phyloP scores from a whole-genome alignment of 2,329 filamentous ascomycete genomes.

The Dactylonectria macrodidyma region DNA sequence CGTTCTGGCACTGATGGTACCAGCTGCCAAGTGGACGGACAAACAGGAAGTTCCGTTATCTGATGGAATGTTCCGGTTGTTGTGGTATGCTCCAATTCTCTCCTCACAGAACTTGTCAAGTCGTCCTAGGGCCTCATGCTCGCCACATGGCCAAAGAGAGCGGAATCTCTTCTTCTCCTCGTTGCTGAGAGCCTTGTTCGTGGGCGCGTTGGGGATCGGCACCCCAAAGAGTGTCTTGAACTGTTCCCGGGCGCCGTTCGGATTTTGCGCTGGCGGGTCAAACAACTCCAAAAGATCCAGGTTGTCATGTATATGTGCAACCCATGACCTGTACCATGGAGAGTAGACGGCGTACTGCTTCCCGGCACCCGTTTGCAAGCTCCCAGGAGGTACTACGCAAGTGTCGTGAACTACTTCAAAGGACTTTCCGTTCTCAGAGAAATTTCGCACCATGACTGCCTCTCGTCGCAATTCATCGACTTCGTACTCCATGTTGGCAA shows the following conservation, averaged over 20 bases:
- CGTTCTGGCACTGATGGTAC: slow-evolving; percentile 78
- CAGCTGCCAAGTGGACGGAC: slow-evolving; percentile 79
- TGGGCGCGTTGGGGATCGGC: slow-evolving; percentile 73
- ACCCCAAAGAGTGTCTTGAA: slow-evolving; percentile 72
- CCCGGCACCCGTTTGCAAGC: slow-evolving; percentile 75
- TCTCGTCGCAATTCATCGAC: slow-evolving; percentile 91
- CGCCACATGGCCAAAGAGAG: slow-evolving; percentile 80
- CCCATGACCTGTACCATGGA: slow-evolving; percentile 86
- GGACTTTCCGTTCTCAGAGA: slow-evolving; percentile 74
- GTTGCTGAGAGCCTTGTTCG: slow-evolving; percentile 71
- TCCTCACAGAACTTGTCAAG: slow-evolving; percentile 78
- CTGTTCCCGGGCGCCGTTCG: slow-evolving; percentile 53
- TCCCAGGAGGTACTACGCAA: slow-evolving; percentile 84
- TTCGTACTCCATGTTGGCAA: slow-evolving; percentile 91
- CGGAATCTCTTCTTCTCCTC: slow-evolving; percentile 72
- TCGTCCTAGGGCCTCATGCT: slow-evolving; percentile 77
- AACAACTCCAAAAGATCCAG: slow-evolving; percentile 75
- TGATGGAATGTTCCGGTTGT: slow-evolving; percentile 76
- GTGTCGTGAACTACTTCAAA: slow-evolving; percentile 86
- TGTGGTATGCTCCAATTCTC: slow-evolving; percentile 73
- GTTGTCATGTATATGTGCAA: slow-evolving; percentile 79
- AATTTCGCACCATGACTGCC: slow-evolving; percentile 72
- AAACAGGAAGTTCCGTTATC: slow-evolving; percentile 76
- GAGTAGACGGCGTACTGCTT: slow-evolving; percentile 88
- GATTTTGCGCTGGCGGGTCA: slow-evolving; percentile 61